Percentiles rank a stretch among this genome's conserved stretches.
These are phyloP conservation scores for Brassica hybrid DNA, from an alignment of 441 rosid genomes.

Conservation along the genomic window DNA sequence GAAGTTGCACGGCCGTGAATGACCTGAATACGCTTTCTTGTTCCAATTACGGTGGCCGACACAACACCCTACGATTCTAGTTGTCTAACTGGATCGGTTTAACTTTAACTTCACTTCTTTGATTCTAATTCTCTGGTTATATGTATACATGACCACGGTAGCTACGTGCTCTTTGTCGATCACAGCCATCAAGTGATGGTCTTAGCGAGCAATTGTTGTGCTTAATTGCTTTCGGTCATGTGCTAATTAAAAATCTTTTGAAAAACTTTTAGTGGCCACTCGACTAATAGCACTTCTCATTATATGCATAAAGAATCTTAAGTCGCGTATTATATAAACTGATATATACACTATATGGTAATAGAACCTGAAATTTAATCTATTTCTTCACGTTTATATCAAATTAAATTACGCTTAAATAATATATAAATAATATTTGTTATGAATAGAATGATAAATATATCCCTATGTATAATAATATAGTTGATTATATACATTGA, in stretches of 20 bases:
- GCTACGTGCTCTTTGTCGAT: no score
- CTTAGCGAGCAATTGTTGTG: background rate
- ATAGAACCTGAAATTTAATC: background rate
- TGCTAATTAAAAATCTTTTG: conserved; percentile 16
- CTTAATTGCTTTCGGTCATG: conserved; percentile 19
- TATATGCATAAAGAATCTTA: conserved; percentile 11
- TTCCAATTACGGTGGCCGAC: conserved; percentile 35
- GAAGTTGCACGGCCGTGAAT: conserved; percentile 24
- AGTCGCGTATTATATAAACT: conserved; percentile 8
- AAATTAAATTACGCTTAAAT: no score
- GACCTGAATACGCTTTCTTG: background rate
- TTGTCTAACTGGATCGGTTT: conserved; percentile 29
- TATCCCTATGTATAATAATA: no score
- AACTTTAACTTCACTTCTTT: conserved; percentile 27
- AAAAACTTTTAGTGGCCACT: conserved; percentile 30
- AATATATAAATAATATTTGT: no score
- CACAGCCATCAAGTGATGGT: background rate
- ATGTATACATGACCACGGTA: no score
- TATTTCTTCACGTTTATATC: background rate
- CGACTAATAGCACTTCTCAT: conserved; percentile 29
- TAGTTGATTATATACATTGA: no score
- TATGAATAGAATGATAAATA: no score
- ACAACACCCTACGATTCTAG: conserved; percentile 17
- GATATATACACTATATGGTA: background rate
- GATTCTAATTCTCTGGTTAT: no score